Evolutionary conservation across 352 stramenopile species (phyloP).

Genomic region (Globisporangium carolinianum): DNA sequence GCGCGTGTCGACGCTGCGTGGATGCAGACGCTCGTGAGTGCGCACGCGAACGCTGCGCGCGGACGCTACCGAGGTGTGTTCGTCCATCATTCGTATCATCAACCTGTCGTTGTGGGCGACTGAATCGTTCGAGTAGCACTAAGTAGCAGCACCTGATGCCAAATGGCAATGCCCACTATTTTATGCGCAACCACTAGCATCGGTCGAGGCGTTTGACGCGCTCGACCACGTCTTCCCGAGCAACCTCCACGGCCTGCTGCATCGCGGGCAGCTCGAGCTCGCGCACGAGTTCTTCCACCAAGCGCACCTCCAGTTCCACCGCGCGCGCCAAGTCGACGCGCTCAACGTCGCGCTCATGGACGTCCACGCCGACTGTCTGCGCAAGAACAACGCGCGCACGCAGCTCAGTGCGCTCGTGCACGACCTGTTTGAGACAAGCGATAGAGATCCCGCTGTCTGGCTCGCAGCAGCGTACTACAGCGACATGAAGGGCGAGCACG

Average conservation of each 20-base stretch:
- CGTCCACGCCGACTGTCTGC: slow-evolving; percentile 50
- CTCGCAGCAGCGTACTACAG: slow-evolving; percentile 71
- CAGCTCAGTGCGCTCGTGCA: slow-evolving; percentile 65
- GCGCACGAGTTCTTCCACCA: slow-evolving; percentile 55
- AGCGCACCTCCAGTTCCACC: slow-evolving; percentile 42
- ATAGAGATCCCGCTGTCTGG: slow-evolving; percentile 47
- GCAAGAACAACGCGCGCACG: slow-evolving; percentile 31
- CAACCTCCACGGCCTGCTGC: slow-evolving; percentile 57
- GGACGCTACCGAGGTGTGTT: slow-evolving; percentile 32
- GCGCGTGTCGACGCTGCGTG: slow-evolving; percentile 28
- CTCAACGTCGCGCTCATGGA: slow-evolving; percentile 62
- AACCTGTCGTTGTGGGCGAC: too few species aligned
- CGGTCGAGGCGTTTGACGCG: slow-evolving; percentile 28
- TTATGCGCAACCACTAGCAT: slow-evolving; percentile 14
- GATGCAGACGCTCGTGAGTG: slow-evolving; percentile 50
- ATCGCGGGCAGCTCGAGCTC: slow-evolving; percentile 51
- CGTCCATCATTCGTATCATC: too few species aligned
- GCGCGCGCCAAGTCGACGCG: slow-evolving; percentile 57
- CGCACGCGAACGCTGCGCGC: slow-evolving; percentile 40
- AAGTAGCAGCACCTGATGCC: background rate
- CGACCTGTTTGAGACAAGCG: slow-evolving; percentile 60
- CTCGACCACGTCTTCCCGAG: slow-evolving; percentile 46
- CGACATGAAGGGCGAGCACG: slow-evolving; percentile 64
- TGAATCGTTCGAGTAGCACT: too few species aligned
- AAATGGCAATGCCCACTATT: background rate